phyloP scores from a whole-genome alignment of 129 eudicot genomes.

The Daucus carota region DH1_v3.0 NC_030388.2:29344501-29345000 shows the following conservation, averaged over 20 bases:
- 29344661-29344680: constrained; percentile 88
- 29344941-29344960: constrained; percentile 57
- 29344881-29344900: constrained; percentile 80
- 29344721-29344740: constrained; percentile 53
- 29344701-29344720: constrained; percentile 79
- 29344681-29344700: constrained; percentile 79
- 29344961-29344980: constrained; percentile 63
- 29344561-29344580: constrained; percentile 45
- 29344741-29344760: constrained; percentile 77
- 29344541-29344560: constrained; percentile 94
- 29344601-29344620: constrained; percentile 61
- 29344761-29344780: constrained; percentile 81
- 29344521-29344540: constrained; percentile 77
- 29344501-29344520: constrained; percentile 50
- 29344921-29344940: constrained; percentile 54
- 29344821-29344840: constrained; percentile 87
- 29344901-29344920: constrained; percentile 69
- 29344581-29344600: constrained; percentile 44
- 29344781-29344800: constrained; percentile 98
- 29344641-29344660: constrained; percentile 91
- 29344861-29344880: constrained; percentile 77
- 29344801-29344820: constrained; percentile 92
- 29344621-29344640: constrained; percentile 87
- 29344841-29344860: constrained; percentile 85
- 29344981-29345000: constrained; percentile 90